Base-by-base conservation (phyloP, 2,329 filamentous ascomycete genomes). In the Fusarium sp. region DNA sequence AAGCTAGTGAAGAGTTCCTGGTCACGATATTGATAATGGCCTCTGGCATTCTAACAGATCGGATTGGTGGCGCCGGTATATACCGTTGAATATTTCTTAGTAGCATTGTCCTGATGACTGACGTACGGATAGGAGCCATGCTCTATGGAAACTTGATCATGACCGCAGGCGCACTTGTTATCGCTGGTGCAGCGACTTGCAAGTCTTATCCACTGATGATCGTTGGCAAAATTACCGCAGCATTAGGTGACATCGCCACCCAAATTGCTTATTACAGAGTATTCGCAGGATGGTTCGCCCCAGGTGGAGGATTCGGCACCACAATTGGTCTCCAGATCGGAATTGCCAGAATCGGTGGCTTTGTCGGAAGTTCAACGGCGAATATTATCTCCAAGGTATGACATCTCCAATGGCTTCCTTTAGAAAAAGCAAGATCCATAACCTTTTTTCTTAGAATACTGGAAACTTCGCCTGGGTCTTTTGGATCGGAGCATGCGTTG, bases 401-500 rank as follows among this genome's bases (percentile, higher is more conserved):
- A 6, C 3, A 11, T 3, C 18, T 8, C n/a, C 2, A 6, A 21
- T 11, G 1, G 0, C 2, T 4, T 3, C 2, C 4, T 10, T 16
- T 12, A 29, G 7, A 13, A 0, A 16, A 5, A 9, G 1, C 8
- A 3, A 2, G 12, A 20, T 9, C 28, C 3, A 44, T 6, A 7
- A 0, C 0, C 1, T 11, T n/a, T 1, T 5, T 12, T 6, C 2
- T 3, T 3, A 29, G 43, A 48, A 48, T 11, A 48, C 29, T 0
- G 44, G 44, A n/a, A 48, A 48, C 21, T 48, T 48, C 3, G 21
- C 29, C 15, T 48, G 44, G 44, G 44, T 48, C 29, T 48, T 48
- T 0, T 48, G 44, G 44, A 48, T 48, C 0, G 44, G 44, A 0
- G 44, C 44, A 3, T 48, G 29, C 8, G 44, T 35, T 0, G 44